Evolutionary conservation across 805 yeast genomes (phyloP).

Genomic region (Starmerella kuoi): DNA sequence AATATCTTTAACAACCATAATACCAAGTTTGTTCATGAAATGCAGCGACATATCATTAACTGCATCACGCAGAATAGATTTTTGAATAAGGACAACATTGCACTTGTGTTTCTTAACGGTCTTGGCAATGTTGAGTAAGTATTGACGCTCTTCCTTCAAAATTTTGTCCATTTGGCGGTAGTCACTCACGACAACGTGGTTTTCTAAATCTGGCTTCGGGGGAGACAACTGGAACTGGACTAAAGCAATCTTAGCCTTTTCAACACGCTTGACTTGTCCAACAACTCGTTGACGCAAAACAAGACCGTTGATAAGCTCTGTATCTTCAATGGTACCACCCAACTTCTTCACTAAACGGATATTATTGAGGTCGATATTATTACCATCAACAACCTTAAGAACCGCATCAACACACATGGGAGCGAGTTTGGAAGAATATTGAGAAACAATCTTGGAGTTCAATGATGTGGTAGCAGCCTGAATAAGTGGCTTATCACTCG

Average conservation of each 20-base stretch:
- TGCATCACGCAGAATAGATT: constrained; percentile 88
- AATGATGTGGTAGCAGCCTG: constrained; percentile 92
- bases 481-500: constrained; percentile 69
- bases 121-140: constrained; percentile 85
- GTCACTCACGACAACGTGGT: constrained; percentile 92
- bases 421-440: constrained; percentile 70
- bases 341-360: constrained; percentile 83
- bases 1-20: constrained; percentile 87
- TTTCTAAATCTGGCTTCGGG: constrained; percentile 96
- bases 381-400: constrained; percentile 54
- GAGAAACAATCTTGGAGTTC: constrained; percentile 90
- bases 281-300: constrained; percentile 83
- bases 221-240: constrained; percentile 92
- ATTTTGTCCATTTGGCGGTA: constrained; percentile 99
- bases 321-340: constrained; percentile 97
- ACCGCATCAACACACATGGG: constrained; percentile 94
- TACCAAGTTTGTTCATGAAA: constrained; percentile 82
- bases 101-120: constrained; percentile 94
- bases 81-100: constrained; percentile 79
- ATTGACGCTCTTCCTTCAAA: constrained; percentile 93
- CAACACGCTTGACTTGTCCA: constrained; percentile 90
- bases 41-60: constrained; percentile 90
- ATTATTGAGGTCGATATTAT: constrained; percentile 71
- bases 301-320: constrained; percentile 76
- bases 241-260: constrained; percentile 81